Evolutionary conservation across 805 yeast genomes (phyloP).

Genomic region (Sungouiella thailandica): DNA sequence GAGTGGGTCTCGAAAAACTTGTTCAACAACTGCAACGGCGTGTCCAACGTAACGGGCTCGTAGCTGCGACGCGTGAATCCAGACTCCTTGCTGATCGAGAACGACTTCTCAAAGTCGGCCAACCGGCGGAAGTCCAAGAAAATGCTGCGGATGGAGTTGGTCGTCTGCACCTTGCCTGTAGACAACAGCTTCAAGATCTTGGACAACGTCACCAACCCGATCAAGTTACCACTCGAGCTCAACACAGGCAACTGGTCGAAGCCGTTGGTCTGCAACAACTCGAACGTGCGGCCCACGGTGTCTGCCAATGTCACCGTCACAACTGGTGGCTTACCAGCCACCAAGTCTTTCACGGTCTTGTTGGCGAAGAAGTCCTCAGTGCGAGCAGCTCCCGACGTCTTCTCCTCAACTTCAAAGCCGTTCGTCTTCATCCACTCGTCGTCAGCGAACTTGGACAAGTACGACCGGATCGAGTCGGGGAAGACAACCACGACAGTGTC

Average conservation of each 20-base stretch:
- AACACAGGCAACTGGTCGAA: slow-evolving; percentile 85
- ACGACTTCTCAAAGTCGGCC: slow-evolving; percentile 60
- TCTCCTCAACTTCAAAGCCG: slow-evolving; percentile 58
- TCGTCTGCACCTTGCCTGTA: slow-evolving; percentile 50
- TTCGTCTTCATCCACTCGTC: slow-evolving; percentile 87
- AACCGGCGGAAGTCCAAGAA: slow-evolving; percentile 73
- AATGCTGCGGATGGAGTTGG: slow-evolving; percentile 52
- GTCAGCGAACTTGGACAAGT: slow-evolving; percentile 81
- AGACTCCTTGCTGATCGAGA: slow-evolving; percentile 52
- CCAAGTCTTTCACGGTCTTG: slow-evolving; percentile 59
- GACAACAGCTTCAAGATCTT: slow-evolving; percentile 65
- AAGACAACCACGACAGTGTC: slow-evolving; percentile 75
- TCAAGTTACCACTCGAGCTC: slow-evolving; percentile 51
- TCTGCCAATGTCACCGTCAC: slow-evolving; percentile 63
- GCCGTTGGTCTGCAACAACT: slow-evolving; percentile 66
- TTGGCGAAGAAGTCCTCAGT: slow-evolving; percentile 36
- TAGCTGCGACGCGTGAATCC: slow-evolving; percentile 61
- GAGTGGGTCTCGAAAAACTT: slow-evolving; percentile 81
- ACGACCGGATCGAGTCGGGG: slow-evolving; percentile 86
- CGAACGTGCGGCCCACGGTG: slow-evolving; percentile 59
- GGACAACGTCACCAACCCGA: slow-evolving; percentile 75
- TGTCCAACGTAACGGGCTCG: slow-evolving; percentile 58
- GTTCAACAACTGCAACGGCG: slow-evolving; percentile 65
- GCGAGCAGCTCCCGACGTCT: slow-evolving; percentile 36
- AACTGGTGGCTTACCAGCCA: slow-evolving; percentile 65